Conservation (phyloP, 2,329 filamentous ascomycete genomes). For the Sporothrix protearum region DNA sequence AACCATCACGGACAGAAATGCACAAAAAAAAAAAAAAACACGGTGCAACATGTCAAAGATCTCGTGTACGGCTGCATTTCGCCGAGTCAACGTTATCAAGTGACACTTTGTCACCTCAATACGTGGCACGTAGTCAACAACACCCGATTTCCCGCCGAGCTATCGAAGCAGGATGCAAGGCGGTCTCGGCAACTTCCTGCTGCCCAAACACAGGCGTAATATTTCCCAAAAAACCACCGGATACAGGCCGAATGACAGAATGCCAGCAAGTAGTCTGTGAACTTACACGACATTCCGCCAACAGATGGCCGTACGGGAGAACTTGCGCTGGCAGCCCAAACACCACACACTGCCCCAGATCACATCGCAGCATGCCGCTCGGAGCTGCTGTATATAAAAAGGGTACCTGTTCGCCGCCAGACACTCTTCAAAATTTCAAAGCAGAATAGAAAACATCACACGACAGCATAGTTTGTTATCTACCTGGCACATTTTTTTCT, state of each 20-base stretch:
- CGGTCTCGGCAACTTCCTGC: not conserved
- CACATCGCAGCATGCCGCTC: not conserved
- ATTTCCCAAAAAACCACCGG: not conserved
- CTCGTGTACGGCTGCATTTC: not conserved
- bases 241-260: not conserved
- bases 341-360: not conserved
- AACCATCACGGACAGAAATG: not conserved
- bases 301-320: not conserved
- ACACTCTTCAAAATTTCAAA: not conserved
- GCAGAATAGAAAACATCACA: not conserved
- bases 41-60: not conserved
- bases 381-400: not conserved
- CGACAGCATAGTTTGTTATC: not conserved
- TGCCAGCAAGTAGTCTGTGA: not conserved
- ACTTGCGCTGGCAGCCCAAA: not conserved
- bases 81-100: not conserved
- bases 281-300: not conserved
- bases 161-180: not conserved
- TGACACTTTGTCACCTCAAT: not conserved
- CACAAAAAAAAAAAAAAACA: not conserved
- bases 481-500: not conserved
- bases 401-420: not conserved
- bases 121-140: too few relatives aligned
- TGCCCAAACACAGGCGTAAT: not conserved
- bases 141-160: too few relatives aligned